Percentiles rank a stretch among this genome's conserved stretches.
These are phyloP conservation scores for Crithidia sp. DNA, from an alignment of 208 protist species.

Conservation along the genomic window DNA sequence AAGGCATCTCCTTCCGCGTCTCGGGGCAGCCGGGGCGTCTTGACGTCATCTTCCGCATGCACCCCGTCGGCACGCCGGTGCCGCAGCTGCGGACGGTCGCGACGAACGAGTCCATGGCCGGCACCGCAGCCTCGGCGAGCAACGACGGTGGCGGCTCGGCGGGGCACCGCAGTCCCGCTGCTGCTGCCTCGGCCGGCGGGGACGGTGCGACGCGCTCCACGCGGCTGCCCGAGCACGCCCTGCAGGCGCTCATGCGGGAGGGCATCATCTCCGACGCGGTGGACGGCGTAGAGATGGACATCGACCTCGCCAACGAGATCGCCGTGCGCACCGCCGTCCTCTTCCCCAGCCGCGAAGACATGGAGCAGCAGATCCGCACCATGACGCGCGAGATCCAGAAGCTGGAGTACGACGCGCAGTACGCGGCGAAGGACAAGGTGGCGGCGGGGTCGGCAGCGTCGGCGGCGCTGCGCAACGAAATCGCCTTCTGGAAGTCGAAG, in stretches of 20 bases:
- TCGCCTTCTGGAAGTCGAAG: conserved; percentile 68
- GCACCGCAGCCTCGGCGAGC: conserved; percentile 6
- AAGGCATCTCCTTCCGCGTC: conserved; percentile 84
- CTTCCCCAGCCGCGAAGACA: conserved; percentile 70
- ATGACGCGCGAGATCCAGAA: conserved; percentile 78
- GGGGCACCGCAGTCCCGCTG: conserved; percentile 5
- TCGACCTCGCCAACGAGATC: conserved; percentile 84
- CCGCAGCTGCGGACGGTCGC: conserved; percentile 43
- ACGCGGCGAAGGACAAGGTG: conserved; percentile 82
- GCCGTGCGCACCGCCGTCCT: conserved; percentile 69
- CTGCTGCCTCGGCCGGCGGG: not conserved
- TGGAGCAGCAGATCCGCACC: conserved; percentile 57
- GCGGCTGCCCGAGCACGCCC: conserved; percentile 53
- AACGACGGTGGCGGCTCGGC: conserved; percentile 3
- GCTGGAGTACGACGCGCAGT: conserved; percentile 87
- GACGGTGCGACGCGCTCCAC: conserved; percentile 29
- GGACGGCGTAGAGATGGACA: conserved; percentile 73
- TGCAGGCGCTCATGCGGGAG: conserved; percentile 66
- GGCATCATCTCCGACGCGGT: conserved; percentile 59
- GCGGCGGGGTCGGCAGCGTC: conserved; percentile 62
- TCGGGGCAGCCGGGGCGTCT: conserved; percentile 71
- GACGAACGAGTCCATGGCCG: conserved; percentile 11
- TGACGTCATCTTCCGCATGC: conserved; percentile 88
- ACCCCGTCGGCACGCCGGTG: conserved; percentile 69
- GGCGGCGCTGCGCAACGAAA: conserved; percentile 68